These are phyloP conservation scores for Rhinocladiella similis DNA, from an alignment of 2,329 filamentous ascomycete genomes.

Conservation along the genomic window DNA sequence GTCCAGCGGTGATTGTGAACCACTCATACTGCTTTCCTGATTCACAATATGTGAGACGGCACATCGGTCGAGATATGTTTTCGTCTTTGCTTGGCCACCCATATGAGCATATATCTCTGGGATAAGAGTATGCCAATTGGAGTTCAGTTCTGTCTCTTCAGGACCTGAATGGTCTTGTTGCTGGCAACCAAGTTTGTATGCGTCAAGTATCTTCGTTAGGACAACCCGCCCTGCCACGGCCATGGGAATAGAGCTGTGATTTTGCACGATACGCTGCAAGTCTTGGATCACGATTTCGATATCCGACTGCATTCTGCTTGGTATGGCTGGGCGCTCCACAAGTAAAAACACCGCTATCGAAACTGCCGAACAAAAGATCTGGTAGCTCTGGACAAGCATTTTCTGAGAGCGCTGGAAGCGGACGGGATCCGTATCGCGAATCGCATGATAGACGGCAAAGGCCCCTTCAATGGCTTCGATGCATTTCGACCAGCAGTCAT, in stretches of 20 bases:
- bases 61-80: slow-evolving; percentile 26
- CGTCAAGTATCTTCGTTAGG: slow-evolving; percentile 31
- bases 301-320: slow-evolving; percentile 17
- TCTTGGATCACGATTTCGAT: slow-evolving; percentile 33
- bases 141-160: not conserved
- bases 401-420: slow-evolving; percentile 29
- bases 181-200: slow-evolving; percentile 23
- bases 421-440: slow-evolving; percentile 28
- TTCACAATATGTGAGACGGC: slow-evolving; percentile 1
- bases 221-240: slow-evolving; percentile 29
- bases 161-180: slow-evolving; percentile 12
- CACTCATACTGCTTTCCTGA: not conserved
- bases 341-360: slow-evolving; percentile 32
- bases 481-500: slow-evolving; percentile 15
- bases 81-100: slow-evolving; percentile 31
- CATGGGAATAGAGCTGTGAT: slow-evolving; percentile 25
- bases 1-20: not conserved
- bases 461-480: slow-evolving; percentile 29
- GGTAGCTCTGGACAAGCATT: slow-evolving; percentile 30
- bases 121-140: slow-evolving; percentile 20
- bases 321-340: slow-evolving; percentile 26
- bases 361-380: slow-evolving; percentile 33
- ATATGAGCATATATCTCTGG: slow-evolving; percentile 31
- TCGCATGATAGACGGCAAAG: slow-evolving; percentile 29
- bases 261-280: slow-evolving; percentile 18